Conservation (phyloP, 441 rosid genomes). For the Pelargonium fulgidum region DNA sequence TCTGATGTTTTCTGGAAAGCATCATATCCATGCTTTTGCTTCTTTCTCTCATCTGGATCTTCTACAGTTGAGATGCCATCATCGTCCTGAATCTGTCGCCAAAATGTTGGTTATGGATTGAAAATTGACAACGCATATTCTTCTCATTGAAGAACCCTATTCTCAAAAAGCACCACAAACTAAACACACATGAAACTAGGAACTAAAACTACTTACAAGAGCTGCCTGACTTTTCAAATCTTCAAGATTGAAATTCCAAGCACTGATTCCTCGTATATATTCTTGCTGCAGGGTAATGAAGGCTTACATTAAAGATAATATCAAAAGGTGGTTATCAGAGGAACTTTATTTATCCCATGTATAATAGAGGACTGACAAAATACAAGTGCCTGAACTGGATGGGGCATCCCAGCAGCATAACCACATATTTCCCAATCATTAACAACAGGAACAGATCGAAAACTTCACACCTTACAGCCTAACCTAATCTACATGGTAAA, state of each 20-base stretch:
- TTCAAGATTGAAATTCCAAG: constrained; percentile 97
- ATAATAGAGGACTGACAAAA: neutral
- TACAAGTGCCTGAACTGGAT: neutral
- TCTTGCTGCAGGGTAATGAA: constrained; percentile 66
- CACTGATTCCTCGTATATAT: constrained; percentile 91
- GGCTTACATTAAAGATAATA: constrained; percentile 15
- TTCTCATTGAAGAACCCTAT: neutral
- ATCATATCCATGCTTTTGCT: constrained; percentile 37
- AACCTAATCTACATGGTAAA: neutral
- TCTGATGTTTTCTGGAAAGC: constrained; percentile 35
- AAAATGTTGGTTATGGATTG: constrained; percentile 16
- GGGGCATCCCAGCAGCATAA: no score
- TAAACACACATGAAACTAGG: constrained; percentile 3
- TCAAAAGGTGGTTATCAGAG: constrained; percentile 11
- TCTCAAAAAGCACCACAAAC: neutral
- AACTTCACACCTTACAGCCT: neutral
- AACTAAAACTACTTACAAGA: constrained; percentile 48
- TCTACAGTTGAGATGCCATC: constrained; percentile 49
- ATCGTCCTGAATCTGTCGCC: constrained; percentile 59
- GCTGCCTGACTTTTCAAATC: constrained; percentile 94
- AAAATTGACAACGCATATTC: constrained; percentile 14
- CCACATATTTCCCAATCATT: neutral
- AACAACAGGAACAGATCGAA: neutral
- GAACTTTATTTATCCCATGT: constrained; percentile 2
- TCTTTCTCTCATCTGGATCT: constrained; percentile 38